Percentiles rank a stretch among this genome's conserved stretches.
Conservation (phyloP, 768 basidiomycete species). For the Panus rudis region DNA sequence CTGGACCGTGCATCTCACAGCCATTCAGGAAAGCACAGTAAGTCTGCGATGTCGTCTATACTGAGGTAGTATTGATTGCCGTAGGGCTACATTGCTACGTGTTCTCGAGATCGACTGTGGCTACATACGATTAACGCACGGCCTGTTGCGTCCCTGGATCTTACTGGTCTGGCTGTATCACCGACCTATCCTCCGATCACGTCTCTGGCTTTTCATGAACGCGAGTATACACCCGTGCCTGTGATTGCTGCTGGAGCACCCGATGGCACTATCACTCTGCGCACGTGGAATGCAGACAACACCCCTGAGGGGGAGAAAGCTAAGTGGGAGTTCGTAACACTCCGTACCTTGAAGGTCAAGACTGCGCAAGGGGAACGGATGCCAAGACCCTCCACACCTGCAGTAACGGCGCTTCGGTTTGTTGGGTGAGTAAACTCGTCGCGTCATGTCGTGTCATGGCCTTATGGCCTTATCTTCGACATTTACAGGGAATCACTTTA, state of each 20-base stretch:
- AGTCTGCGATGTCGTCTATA: slow-evolving; percentile 20
- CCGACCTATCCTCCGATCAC: slow-evolving; percentile 48
- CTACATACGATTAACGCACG: slow-evolving; percentile 85
- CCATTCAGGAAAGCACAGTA: slow-evolving; percentile 85
- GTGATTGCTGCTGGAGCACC: slow-evolving; percentile 75
- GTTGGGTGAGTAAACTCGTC: slow-evolving; percentile 49
- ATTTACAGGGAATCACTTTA: slow-evolving; percentile 46
- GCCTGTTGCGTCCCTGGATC: slow-evolving; percentile 64
- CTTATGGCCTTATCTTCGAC: neutral
- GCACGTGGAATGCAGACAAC: slow-evolving; percentile 78
- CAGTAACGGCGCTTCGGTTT: slow-evolving; percentile 76
- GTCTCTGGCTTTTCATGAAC: slow-evolving; percentile 79
- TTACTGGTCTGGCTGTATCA: slow-evolving; percentile 38
- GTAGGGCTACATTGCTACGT: slow-evolving; percentile 87
- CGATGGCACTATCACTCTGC: slow-evolving; percentile 71
- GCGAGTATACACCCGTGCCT: slow-evolving; percentile 75
- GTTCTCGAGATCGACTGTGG: slow-evolving; percentile 62
- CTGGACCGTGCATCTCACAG: slow-evolving; percentile 54
- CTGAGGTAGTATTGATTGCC: slow-evolving; percentile 2
- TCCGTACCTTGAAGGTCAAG: slow-evolving; percentile 60
- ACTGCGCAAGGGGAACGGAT: slow-evolving; percentile 20
- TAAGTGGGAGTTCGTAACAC: slow-evolving; percentile 66
- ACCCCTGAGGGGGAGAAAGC: slow-evolving; percentile 62
- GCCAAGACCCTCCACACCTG: too few species aligned
- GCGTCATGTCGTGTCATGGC: neutral